Evolutionary conservation across 495 filamentous ascomycete genomes (phyloP), one percentile per base, ranked within the genome.

Genomic region (Aspergillus cavernicola): DNA sequence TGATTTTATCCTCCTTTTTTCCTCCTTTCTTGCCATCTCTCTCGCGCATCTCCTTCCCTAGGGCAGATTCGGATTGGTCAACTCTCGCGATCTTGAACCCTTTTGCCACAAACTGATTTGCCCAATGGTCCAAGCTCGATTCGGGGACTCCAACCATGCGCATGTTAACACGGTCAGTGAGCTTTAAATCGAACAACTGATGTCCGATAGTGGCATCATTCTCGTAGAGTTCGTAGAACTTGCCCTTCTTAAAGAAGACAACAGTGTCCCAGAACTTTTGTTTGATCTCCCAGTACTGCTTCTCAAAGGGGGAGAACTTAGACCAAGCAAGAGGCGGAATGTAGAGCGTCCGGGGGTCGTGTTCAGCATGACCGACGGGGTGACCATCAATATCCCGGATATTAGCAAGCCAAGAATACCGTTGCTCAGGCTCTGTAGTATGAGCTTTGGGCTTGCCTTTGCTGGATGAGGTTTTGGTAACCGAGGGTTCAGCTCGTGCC

Each of bases 221-320:
- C 65, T 99, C 95, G 65, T 97, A 99, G 0, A 99, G 79, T 65
- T 99, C 93, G 67, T 96, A 99, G 71, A 99, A 99, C 66, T 99
- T 99, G 53, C 93, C 93, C 73, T 99, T 99, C 71, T 96, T 97
- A 79, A 99, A 99, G 73, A 99, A 99, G 12, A 99, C 93, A 18
- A 99, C 86, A 0, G 91, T 97, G 54, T 96, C 90, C 88, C 88
- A 96, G 58, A 92, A 89, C 45, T 96, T 96, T 69, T 90, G 88
- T 76, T 99, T 99, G 68, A 99, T 97, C 62, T 96, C 92, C 93
- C 93, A 99, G 69, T 97, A 99, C 60, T 99, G 93, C 67, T 90
- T 93, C 72, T 99, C 93, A 55, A 99, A 99, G 0, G 92, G 80
- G 0, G 90, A 90, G 65, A 99, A 96, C 3, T 86, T 81, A 0